Evolutionary conservation across 2,329 filamentous ascomycete genomes (phyloP), one percentile per base, ranked within the genome.

Genomic region (Monilinia fructigena): DNA sequence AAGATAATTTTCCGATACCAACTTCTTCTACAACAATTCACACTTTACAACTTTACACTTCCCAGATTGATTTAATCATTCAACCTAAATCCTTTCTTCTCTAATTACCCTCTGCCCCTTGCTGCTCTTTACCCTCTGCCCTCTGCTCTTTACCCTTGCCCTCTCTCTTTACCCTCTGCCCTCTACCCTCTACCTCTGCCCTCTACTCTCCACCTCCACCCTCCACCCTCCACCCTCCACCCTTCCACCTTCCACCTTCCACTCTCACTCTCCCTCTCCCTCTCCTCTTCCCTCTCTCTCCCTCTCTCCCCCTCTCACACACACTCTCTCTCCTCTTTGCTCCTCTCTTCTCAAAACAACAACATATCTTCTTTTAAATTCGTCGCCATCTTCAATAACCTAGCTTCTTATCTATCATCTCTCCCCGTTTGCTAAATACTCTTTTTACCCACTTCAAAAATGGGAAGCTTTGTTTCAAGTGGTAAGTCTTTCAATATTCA

Each of bases 391-490:
- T 14, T 42, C 12, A 4, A 16, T 4, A 42, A 14, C 40, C 47
- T 28, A 23, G n/a, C 55, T 40, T 54, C 20, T 59, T 31, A 23
- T 52, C 31, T 8, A 35, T 8, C 31, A 31, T 31, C n/a, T 20
- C 54, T 50, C 8, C 45, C 42, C 23, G 23, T 42, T 42, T 50
- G 53, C 45, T 52, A 18, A 69, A 42, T 50, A 50, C 50, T n/a
- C 23, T 42, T 50, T 59, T 52, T 60, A 47, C n/a, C 55, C 53
- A 59, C 68, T 73, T 56, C 26, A 77, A 74, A 59, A 28, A 78
- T 77, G 76, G 76, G 76, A 60, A 76, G 70, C 68, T 78, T 77
- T 66, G 69, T 77, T 54, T 78, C 70, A 76, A 74, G 67, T 78
- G 76, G 76, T 77, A 71, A 52, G 74, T 71, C 55, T 5, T 60